Evolutionary conservation across 1,284 basidiomycete genomes (phyloP), one percentile per base, ranked within the genome.

Genomic region (Ceratobasidium sp.): DNA sequence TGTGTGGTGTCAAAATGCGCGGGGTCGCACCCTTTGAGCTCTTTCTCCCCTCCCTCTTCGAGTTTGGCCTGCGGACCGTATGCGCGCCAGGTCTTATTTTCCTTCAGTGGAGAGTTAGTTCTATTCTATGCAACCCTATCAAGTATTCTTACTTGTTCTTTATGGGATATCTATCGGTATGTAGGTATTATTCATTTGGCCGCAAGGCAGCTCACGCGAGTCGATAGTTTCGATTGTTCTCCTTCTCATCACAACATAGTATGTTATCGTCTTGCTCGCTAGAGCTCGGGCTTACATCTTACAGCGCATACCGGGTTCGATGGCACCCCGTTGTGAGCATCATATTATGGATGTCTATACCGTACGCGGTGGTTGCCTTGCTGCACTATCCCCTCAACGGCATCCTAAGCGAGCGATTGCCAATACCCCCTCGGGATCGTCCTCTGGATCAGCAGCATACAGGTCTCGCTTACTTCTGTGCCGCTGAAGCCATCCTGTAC

Each of bases 101-200:
- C 60, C 29, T 12, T 31, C 27, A 49, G 34, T 43, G 49, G 60
- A 17, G 49, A 27, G 47, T 32, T 40, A 65, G 32, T 65, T 1
- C 53, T 12, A 49, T 65, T 64, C 60, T 65, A 65, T 65, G 60
- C 60, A 38, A 34, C 49, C 43, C 60, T 52, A 65, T 65, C 60
- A 52, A 53, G 34, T 65, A 40, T 27, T 49, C 31, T 42, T 65
- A 15, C 13, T 65, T 31, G 22, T 53, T 32, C 38, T 65, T 25
- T 65, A 40, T 22, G 60, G 60, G 27, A 53, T 65, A 65, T 65
- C 60, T 5, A 52, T 53, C 27, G 34, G 60, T 65, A 38, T 10
- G 60, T n/a, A n/a, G n/a, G n/a, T n/a, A n/a, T n/a, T n/a, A n/a
- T 64, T 20, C n/a, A 13, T 1, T 52, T 43, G 32, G 35, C 2